Evolutionary conservation across 2,329 filamentous ascomycete species (phyloP).

Genomic region (Blumeriella jaapii): DNA sequence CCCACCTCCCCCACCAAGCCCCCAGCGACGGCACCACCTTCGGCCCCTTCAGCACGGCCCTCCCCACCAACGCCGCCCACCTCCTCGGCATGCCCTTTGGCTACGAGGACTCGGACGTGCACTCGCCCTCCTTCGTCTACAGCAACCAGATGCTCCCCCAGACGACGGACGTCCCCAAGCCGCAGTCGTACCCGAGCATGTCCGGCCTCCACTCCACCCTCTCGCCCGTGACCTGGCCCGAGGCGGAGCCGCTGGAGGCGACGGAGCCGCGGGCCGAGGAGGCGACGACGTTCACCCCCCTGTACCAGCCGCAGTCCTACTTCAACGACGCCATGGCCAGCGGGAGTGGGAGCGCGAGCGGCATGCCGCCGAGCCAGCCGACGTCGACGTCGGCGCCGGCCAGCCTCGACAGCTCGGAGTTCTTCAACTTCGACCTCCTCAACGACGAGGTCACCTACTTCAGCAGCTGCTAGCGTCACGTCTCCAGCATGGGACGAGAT

Average conservation of each 20-base stretch:
- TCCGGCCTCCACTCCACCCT: constrained; percentile 17
- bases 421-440: too few relatives aligned
- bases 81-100: constrained; percentile 36
- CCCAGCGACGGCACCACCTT: constrained; percentile 3
- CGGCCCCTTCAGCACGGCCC: constrained; percentile 32
- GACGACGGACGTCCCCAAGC: constrained; percentile 8
- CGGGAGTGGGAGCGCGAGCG: background rate
- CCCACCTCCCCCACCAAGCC: background rate
- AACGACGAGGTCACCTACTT: too few relatives aligned
- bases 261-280: background rate
- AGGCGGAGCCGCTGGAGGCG: too few relatives aligned
- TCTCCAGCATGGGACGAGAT: too few relatives aligned
- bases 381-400: too few relatives aligned
- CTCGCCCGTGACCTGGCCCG: constrained; percentile 10
- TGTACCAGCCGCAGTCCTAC: constrained; percentile 4
- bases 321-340: constrained; percentile 11
- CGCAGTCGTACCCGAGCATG: constrained; percentile 8
- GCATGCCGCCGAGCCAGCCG: constrained; percentile 10
- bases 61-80: constrained; percentile 42
- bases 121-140: too few relatives aligned
- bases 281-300: background rate
- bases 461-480: too few relatives aligned
- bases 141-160: constrained; percentile 8
- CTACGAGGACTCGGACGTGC: too few relatives aligned
- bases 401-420: too few relatives aligned